phyloP scores from a whole-genome alignment of 495 filamentous ascomycete genomes.

The Diplogelasinospora grovesii region DNA sequence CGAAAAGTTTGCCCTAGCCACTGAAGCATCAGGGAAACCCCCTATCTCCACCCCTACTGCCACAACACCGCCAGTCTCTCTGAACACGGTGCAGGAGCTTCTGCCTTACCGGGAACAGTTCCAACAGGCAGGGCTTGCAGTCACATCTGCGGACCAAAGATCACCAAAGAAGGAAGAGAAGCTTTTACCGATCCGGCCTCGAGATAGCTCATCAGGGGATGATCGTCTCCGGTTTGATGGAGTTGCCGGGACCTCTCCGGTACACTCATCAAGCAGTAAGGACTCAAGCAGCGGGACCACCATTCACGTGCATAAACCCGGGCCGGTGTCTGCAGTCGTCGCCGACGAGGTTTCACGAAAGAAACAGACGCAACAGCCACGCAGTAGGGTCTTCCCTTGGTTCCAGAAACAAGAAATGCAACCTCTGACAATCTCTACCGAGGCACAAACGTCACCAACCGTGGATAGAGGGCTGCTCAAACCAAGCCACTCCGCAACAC shows the following conservation, averaged over 20 bases:
- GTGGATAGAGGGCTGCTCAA: background rate
- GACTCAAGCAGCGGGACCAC: constrained; percentile 13
- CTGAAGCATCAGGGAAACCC: constrained; percentile 16
- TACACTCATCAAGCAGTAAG: constrained; percentile 4
- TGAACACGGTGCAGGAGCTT: constrained; percentile 39
- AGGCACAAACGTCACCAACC: background rate
- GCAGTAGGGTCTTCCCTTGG: background rate
- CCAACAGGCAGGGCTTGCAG: constrained; percentile 39
- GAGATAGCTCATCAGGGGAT: background rate
- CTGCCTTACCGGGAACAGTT: constrained; percentile 41
- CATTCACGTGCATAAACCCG: constrained; percentile 4
- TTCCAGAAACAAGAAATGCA: background rate
- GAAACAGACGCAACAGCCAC: constrained; percentile 1
- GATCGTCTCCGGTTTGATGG: constrained; percentile 5
- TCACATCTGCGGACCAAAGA: constrained; percentile 41
- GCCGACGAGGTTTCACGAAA: constrained; percentile 3
- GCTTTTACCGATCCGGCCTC: background rate
- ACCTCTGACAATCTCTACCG: background rate
- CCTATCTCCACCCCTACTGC: constrained; percentile 26
- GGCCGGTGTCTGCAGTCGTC: background rate
- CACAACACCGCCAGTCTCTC: constrained; percentile 26
- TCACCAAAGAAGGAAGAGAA: background rate
- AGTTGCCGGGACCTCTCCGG: background rate
- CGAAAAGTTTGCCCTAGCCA: constrained; percentile 30
- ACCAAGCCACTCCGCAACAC: constrained; percentile 7